phyloP scores from a whole-genome alignment of 768 basidiomycete species.

The Phaffia australis region DNA sequence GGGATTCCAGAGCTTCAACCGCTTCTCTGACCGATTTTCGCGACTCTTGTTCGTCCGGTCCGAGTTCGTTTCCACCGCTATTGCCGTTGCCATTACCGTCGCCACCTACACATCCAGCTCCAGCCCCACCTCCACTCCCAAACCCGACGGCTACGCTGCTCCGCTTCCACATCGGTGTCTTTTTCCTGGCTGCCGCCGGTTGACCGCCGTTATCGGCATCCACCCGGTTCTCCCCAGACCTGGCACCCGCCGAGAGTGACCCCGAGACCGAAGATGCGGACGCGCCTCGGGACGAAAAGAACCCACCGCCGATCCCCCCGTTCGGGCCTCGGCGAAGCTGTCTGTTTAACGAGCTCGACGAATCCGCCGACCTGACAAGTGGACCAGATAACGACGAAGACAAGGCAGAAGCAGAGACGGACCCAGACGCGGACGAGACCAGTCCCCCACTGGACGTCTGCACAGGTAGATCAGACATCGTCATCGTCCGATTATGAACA shows the following conservation, averaged over 20 bases:
- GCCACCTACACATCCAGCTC: background rate
- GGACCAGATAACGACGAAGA: background rate
- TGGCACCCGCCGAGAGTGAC: background rate
- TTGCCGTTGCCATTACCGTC: too few species aligned
- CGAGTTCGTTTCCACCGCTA: too few species aligned
- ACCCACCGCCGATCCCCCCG: constrained; percentile 5
- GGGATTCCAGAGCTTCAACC: constrained; percentile 7
- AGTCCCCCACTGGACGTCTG: background rate
- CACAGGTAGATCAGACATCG: background rate
- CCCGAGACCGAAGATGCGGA: background rate
- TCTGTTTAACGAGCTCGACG: too few species aligned
- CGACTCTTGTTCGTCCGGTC: background rate
- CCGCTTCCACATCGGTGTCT: constrained; percentile 2
- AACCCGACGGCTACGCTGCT: constrained; percentile 8
- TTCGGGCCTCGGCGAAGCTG: background rate
- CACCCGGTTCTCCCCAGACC: background rate
- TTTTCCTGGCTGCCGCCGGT: background rate
- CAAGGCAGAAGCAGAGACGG: background rate
- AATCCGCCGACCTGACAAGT: background rate
- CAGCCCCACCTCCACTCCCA: background rate
- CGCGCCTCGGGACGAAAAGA: background rate
- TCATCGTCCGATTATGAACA: background rate
- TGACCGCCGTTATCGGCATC: too few species aligned
- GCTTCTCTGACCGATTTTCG: constrained; percentile 4
- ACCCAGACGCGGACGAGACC: too few species aligned